Base-by-base conservation (phyloP, 306 rosid genomes). In the Prosopis cineraria region DNA sequence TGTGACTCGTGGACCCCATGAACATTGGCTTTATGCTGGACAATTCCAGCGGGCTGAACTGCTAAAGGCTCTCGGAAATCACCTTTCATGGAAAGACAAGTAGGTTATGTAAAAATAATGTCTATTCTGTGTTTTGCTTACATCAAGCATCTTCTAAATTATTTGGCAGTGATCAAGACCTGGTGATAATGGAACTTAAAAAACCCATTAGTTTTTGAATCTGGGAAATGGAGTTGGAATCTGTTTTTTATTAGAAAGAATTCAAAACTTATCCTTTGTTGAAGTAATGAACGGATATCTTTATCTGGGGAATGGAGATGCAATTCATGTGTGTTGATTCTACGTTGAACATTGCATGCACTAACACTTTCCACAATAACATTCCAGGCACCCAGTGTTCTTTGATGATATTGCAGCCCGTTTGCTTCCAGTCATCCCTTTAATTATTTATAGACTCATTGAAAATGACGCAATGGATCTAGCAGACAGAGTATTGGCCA, bases 31-130 rank as follows among this genome's bases (percentile, higher is more conserved):
- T 78, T 76, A 76, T 69, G 6, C 88, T 36, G 96, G 90, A 84
- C 22, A 76, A 30, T 91, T 85, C 80, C 88, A 93, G 87, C 90
- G 98, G 73, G 85, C 50, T 78, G 99, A 95, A 65, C 79, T 95
- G 86, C 98, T 88, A 37, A 95, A 88, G 84, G 97, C 98, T 83
- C 94, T 95, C 50, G 99, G 99, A 59, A 93, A 85, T 91, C 93
- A 95, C 87, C 99, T 95, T 75, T 91, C 94, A 13, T 87, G 97
- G 97, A 95, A 95, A 85, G 99, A 95, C 85, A 89, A 93, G 99
- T 95, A 78, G 48, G 63, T 67, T 81, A 75, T 70, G 3, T 76
- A 78, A 20, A 53, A 53, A 73, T 64, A 69, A 43, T 66, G 34
- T 63, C 59, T 72, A 24, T 16, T 25, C 33, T 73, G 31, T 75